phyloP scores from a whole-genome alignment of 2,329 filamentous ascomycete species.

The Emmonsia crescens region DNA sequence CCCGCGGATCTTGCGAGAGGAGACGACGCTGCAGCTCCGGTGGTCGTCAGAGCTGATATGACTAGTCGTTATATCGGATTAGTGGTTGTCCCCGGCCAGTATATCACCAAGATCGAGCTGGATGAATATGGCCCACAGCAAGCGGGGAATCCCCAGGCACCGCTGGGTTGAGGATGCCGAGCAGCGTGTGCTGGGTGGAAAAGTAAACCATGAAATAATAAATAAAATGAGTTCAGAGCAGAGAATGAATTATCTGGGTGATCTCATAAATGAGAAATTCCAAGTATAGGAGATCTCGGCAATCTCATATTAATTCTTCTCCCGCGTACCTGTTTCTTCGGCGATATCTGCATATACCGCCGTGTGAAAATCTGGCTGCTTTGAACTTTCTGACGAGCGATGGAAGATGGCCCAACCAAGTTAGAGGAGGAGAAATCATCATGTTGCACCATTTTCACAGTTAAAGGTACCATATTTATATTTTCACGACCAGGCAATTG shows the following conservation, averaged over 20 bases:
- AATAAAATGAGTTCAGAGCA: not conserved
- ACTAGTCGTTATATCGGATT: constrained; percentile 77
- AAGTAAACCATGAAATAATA: not conserved
- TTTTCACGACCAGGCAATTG: not conserved
- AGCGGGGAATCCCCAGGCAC: not conserved
- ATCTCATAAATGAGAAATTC: not conserved
- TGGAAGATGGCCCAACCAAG: too few relatives aligned
- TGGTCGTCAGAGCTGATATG: constrained; percentile 56
- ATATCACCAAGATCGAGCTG: constrained; percentile 79
- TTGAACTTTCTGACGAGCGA: not conserved
- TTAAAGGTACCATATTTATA: not conserved
- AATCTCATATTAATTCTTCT: not conserved
- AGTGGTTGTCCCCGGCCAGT: constrained; percentile 75
- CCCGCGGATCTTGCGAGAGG: constrained; percentile 20
- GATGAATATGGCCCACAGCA: constrained; percentile 40
- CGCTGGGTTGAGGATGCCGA: not conserved
- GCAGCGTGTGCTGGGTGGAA: not conserved
- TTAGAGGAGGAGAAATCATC: not conserved
- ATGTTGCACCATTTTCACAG: not conserved
- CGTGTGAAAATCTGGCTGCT: not conserved
- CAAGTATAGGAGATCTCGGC: not conserved
- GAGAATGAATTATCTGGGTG: not conserved
- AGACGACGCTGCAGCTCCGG: constrained; percentile 13
- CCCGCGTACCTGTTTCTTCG: not conserved
- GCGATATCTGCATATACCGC: not conserved